phyloP scores from a whole-genome alignment of 2,329 filamentous ascomycete genomes.

The Bipolaris bicolor region DNA sequence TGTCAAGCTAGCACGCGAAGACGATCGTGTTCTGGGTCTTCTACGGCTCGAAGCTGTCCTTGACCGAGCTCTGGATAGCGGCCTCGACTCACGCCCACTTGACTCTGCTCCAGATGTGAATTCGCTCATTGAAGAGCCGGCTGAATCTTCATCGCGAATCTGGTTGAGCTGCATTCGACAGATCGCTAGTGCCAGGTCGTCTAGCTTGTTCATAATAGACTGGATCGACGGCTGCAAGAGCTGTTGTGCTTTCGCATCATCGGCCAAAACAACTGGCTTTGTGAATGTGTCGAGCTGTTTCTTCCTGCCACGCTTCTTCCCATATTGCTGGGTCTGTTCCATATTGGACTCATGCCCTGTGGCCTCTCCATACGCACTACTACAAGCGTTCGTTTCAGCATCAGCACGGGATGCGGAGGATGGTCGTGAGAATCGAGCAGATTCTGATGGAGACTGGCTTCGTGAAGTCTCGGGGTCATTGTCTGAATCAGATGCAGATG shows the following conservation, averaged over 20 bases:
- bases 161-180: slow-evolving; percentile 69
- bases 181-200: slow-evolving; percentile 71
- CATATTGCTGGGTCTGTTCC: neutral
- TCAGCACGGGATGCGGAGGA: slow-evolving; percentile 8
- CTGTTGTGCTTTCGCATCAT: slow-evolving; percentile 70
- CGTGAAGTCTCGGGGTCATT: neutral
- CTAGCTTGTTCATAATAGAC: slow-evolving; percentile 73
- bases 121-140: slow-evolving; percentile 42
- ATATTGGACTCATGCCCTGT: slow-evolving; percentile 1
- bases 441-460: slow-evolving; percentile 23
- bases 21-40: slow-evolving; percentile 14
- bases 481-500: slow-evolving; percentile 19
- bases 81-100: slow-evolving; percentile 16
- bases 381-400: slow-evolving; percentile 14
- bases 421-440: slow-evolving; percentile 7
- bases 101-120: slow-evolving; percentile 36
- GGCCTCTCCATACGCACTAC: slow-evolving; percentile 1
- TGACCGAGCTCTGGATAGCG: slow-evolving; percentile 24
- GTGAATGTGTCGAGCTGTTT: slow-evolving; percentile 9
- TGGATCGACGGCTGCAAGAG: slow-evolving; percentile 72
- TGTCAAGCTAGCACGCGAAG: slow-evolving; percentile 16
- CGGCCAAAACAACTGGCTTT: slow-evolving; percentile 65
- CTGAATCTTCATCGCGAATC: slow-evolving; percentile 21
- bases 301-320: slow-evolving; percentile 21
- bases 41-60: slow-evolving; percentile 17